These are phyloP conservation scores for Micractinium sp. DNA, from an alignment of 139 green algal genomes.

Conservation along the genomic window DNA sequence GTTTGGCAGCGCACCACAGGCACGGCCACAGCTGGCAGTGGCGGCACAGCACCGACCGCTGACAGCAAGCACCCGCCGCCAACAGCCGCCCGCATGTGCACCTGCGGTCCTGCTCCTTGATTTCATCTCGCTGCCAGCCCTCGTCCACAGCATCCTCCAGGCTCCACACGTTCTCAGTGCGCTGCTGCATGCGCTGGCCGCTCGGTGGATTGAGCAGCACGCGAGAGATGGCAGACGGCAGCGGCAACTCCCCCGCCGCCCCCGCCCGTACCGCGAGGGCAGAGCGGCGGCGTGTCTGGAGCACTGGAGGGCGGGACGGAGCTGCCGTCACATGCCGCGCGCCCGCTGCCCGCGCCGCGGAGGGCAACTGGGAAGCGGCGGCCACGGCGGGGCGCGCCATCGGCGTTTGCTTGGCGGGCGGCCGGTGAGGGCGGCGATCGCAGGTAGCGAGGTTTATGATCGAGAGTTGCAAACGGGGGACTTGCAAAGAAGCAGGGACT, in stretches of 20 bases:
- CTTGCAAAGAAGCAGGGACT: no score
- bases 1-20: no score
- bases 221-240: neutral
- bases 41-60: neutral
- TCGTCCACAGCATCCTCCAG: constrained; percentile 4
- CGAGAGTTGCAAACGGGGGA: no score
- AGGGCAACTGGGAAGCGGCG: no score
- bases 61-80: neutral
- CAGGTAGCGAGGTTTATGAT: no score
- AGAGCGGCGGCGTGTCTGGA: neutral
- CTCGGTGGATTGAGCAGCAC: neutral
- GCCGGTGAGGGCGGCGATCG: no score
- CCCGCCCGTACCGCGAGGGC: neutral
- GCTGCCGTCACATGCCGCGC: no score
- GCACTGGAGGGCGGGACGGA: neutral
- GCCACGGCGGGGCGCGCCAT: no score
- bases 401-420: no score
- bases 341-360: no score
- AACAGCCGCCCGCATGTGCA: neutral
- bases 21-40: neutral
- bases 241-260: neutral
- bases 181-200: neutral
- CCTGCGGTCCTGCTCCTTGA: constrained; percentile 4
- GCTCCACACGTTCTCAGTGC: constrained; percentile 3
- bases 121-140: neutral